phyloP scores from a whole-genome alignment of 177 flowering plant species.

The Vitis hybrid region DNA sequence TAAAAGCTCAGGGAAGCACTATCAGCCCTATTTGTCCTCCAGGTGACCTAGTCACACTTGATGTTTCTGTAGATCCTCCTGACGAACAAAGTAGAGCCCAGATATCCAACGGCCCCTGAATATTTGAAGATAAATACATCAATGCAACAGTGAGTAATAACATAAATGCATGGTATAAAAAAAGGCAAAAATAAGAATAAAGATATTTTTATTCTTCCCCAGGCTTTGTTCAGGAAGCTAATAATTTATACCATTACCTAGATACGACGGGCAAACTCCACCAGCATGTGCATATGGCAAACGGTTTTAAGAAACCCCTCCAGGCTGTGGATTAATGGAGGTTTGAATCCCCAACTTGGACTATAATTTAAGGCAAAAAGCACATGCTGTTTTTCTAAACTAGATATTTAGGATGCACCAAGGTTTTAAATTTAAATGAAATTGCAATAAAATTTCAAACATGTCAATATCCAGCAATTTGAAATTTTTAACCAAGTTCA shows the following conservation, averaged over 20 bases:
- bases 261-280: neutral
- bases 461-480: no score
- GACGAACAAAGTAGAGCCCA: constrained; percentile 76
- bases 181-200: neutral
- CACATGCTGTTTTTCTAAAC: no score
- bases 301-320: no score
- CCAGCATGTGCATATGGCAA: no score
- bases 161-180: neutral
- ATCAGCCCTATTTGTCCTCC: constrained; percentile 1
- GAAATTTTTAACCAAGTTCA: no score
- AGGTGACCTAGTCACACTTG: constrained; percentile 61
- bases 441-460: no score
- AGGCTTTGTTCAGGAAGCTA: neutral
- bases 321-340: no score
- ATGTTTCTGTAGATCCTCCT: constrained; percentile 87
- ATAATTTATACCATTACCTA: neutral
- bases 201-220: neutral
- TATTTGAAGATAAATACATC: constrained; percentile 4
- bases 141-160: neutral
- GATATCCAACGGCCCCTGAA: constrained; percentile 79
- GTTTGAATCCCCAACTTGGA: no score
- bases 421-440: no score
- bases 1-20: constrained; percentile 15
- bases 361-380: no score
- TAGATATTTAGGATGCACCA: no score